These are phyloP conservation scores for Carex myosuroides DNA, from an alignment of 176 grass and related monocot species.

Conservation along the genomic window DNA sequence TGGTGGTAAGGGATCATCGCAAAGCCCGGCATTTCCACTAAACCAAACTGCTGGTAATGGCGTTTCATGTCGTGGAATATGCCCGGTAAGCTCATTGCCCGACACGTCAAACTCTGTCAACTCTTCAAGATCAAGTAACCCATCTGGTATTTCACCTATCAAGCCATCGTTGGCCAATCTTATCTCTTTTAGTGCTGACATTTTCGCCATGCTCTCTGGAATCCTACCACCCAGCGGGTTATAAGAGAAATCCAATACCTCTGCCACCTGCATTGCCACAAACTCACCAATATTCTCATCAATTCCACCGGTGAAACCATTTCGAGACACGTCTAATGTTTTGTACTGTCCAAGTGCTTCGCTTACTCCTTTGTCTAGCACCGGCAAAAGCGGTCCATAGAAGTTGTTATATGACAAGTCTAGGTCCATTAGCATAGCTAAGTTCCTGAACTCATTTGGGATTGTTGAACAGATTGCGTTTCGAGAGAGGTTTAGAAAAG, in stretches of 20 bases:
- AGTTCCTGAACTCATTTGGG: constrained; percentile 35
- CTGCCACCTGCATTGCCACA: constrained; percentile 24
- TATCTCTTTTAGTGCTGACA: constrained; percentile 34
- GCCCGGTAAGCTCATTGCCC: constrained; percentile 28
- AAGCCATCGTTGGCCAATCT: constrained; percentile 26
- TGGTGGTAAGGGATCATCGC: constrained; percentile 30
- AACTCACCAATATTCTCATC: constrained; percentile 33
- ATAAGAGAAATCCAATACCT: constrained; percentile 27
- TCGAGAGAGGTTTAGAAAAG: constrained; percentile 36
- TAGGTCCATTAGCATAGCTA: constrained; percentile 40
- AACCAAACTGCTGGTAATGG: constrained; percentile 28
- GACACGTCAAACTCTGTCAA: constrained; percentile 28
- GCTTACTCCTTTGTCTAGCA: constrained; percentile 33
- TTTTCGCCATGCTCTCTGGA: constrained; percentile 27
- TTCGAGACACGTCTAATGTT: constrained; percentile 37
- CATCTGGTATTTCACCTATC: constrained; percentile 27
- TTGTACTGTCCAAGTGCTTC: constrained; percentile 35
- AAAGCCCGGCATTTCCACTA: constrained; percentile 34
- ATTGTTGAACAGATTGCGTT: constrained; percentile 25
- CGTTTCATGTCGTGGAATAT: constrained; percentile 27
- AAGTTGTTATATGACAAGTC: constrained; percentile 37
- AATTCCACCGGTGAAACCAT: constrained; percentile 27
- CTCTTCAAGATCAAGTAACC: constrained; percentile 21
- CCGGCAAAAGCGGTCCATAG: constrained; percentile 14
- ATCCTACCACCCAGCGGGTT: constrained; percentile 36